Evolutionary conservation across 768 basidiomycete species (phyloP).

Genomic region (Galerina sulciceps): DNA sequence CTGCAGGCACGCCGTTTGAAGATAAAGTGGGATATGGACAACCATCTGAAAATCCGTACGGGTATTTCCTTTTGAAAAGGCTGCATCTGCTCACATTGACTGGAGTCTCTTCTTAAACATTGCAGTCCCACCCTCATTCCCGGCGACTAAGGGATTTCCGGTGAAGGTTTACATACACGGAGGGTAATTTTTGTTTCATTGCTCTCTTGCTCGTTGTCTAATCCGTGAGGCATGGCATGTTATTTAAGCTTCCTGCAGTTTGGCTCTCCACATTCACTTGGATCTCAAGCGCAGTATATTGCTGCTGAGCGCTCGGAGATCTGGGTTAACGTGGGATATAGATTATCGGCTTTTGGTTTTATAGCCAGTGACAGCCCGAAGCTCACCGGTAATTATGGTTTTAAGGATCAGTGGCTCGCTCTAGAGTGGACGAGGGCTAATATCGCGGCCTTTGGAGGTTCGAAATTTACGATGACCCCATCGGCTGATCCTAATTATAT

Average conservation of each 20-base stretch:
- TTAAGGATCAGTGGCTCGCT: slow-evolving; percentile 84
- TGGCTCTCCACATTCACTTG: slow-evolving; percentile 70
- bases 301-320: slow-evolving; percentile 68
- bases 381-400: slow-evolving; percentile 77
- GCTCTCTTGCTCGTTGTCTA: background rate
- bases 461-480: slow-evolving; percentile 1
- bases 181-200: slow-evolving; percentile 47
- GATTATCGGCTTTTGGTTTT: slow-evolving; percentile 79
- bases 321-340: slow-evolving; percentile 79
- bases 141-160: slow-evolving; percentile 49
- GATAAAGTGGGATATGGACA: slow-evolving; percentile 70
- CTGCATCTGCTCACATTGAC: background rate
- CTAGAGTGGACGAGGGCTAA: slow-evolving; percentile 75
- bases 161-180: slow-evolving; percentile 82
- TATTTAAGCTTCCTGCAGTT: slow-evolving; percentile 71
- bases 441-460: slow-evolving; percentile 72
- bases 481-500: background rate
- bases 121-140: slow-evolving; percentile 58
- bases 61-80: background rate
- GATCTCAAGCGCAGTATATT: slow-evolving; percentile 68
- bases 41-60: slow-evolving; percentile 75
- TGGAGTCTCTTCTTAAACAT: slow-evolving; percentile 71
- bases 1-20: slow-evolving; percentile 47
- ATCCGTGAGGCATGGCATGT: background rate
- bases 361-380: slow-evolving; percentile 66